Evolutionary conservation across 495 filamentous ascomycete species (phyloP), one percentile per base, ranked within the genome.

Genomic region (Aspergillus carlsbadensis): DNA sequence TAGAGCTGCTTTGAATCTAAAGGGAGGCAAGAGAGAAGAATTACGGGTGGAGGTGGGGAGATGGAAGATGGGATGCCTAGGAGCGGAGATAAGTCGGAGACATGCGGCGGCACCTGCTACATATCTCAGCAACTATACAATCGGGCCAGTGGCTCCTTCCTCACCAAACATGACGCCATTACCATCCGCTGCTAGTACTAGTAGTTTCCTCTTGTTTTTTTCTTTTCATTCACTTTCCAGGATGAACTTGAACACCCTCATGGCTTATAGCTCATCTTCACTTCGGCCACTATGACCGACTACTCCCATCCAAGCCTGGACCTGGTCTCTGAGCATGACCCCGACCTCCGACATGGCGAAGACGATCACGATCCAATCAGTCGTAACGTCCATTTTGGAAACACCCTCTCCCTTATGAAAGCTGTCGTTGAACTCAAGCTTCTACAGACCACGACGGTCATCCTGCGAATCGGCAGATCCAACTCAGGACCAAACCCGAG

Each of bases 371-470:
- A 36, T 20, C 33, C 53, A 10, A 14, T 29, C 34, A 24, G 29
- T 26, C 21, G 41, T 5, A 40, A 56, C 6, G 22, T 56, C 24
- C 41, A 36, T 22, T 36, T 56, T 21, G 21, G 13, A n/a, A 39
- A 29, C 22, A 45, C 36, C 2, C 22, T 49, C n/a, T 22, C 53
- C 11, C 36, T 56, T 21, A 36, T 56, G 34, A 56, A 21, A 37
- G 44, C 53, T n/a, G 15, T 56, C 15, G 22, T 49, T 15, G 35
- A 36, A 11, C 54, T 67, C 7, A 61, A 56, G 29, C 10, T 55
- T 14, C 56, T 64, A 10, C 56, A 62, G 6, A 36, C 42, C 1
- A 20, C 60, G 13, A 45, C 50, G 3, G 41, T 33, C 24, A 22
- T 63, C 33, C 17, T 58, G 10, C 47, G 33, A 5, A 21, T 52